These are phyloP conservation scores for Phytophthora syringae DNA, from an alignment of 352 stramenopile species.

Conservation along the genomic window DNA sequence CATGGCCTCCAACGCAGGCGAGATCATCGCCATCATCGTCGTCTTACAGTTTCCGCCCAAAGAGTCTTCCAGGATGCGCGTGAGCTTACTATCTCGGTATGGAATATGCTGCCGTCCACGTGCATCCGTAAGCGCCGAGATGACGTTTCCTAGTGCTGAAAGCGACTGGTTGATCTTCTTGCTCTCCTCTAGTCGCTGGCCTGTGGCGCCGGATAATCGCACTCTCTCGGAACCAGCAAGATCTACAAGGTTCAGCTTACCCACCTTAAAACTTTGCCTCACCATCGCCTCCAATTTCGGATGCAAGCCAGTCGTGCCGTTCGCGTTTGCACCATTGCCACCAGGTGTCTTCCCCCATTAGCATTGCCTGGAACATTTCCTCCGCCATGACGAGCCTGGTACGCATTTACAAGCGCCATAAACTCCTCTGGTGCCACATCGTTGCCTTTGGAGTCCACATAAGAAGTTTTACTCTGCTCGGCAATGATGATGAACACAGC, in stretches of 20 bases:
- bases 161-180: conserved; percentile 95
- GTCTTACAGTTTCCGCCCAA: conserved; percentile 95
- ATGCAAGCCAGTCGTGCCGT: conserved; percentile 49
- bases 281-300: conserved; percentile 90
- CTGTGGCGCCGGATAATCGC: conserved; percentile 85
- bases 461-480: conserved; percentile 92
- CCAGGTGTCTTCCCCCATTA: conserved; percentile 18
- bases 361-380: conserved; percentile 11
- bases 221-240: conserved; percentile 93
- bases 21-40: conserved; percentile 97
- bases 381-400: conserved; percentile 58
- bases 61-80: conserved; percentile 89
- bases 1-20: conserved; percentile 88
- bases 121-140: conserved; percentile 89
- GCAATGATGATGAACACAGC: conserved; percentile 96
- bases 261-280: conserved; percentile 94
- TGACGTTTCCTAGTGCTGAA: conserved; percentile 92
- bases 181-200: conserved; percentile 89
- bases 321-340: conserved; percentile 32
- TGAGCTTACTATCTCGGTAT: conserved; percentile 95
- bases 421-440: conserved; percentile 89
- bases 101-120: conserved; percentile 91
- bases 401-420: conserved; percentile 79
- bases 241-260: conserved; percentile 95
- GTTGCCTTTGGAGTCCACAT: conserved; percentile 84